These are phyloP conservation scores for Trichoderma breve DNA, from an alignment of 2,329 filamentous ascomycete genomes.

Conservation along the genomic window DNA sequence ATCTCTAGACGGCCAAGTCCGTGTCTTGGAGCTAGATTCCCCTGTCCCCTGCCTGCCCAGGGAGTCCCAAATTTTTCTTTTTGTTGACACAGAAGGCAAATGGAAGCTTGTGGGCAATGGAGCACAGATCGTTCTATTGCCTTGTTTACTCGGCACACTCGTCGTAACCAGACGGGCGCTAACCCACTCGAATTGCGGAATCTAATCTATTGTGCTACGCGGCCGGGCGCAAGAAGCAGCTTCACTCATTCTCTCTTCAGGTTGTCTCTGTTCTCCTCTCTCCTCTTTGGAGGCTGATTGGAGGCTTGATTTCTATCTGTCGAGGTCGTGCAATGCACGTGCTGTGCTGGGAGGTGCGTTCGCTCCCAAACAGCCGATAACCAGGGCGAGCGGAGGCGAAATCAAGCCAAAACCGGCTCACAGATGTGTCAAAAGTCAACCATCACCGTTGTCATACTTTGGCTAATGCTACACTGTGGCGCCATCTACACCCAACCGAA, in stretches of 20 bases:
- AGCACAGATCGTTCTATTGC: neutral
- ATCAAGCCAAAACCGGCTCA: neutral
- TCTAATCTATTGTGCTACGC: neutral
- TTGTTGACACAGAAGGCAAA: neutral
- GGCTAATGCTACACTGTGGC: conserved; percentile 4
- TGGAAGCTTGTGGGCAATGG: neutral
- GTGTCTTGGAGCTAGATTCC: neutral
- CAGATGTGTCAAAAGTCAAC: neutral
- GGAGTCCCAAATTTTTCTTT: neutral
- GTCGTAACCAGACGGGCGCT: neutral
- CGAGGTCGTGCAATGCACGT: neutral
- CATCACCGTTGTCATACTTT: neutral
- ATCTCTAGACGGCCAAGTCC: neutral
- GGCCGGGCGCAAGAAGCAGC: neutral
- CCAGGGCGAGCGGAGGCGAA: neutral
- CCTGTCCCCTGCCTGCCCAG: neutral
- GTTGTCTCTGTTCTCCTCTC: neutral
- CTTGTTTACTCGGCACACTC: neutral
- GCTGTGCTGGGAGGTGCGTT: neutral
- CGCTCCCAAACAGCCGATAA: neutral
- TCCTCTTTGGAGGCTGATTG: neutral
- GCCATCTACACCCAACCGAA: neutral
- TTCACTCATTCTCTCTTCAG: neutral
- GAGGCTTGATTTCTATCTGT: neutral
- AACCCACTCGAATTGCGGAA: neutral